These are phyloP conservation scores for Penicillium carneum DNA, from an alignment of 2,329 filamentous ascomycete species.

Conservation along the genomic window DNA sequence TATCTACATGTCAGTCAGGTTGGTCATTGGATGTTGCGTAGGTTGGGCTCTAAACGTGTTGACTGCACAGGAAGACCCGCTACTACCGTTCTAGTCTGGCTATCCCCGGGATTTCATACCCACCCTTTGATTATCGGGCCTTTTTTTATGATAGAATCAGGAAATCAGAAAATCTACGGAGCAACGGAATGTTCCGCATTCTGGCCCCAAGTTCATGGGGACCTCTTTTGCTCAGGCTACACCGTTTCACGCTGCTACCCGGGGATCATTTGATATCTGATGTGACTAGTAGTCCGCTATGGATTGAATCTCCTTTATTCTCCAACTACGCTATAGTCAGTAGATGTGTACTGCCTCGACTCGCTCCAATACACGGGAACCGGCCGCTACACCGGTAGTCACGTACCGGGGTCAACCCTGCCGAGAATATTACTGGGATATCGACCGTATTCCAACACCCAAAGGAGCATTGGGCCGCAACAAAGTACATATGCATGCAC, in stretches of 20 bases:
- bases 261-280: neutral
- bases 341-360: neutral
- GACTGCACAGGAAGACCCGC: conserved; percentile 17
- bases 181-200: neutral
- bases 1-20: neutral
- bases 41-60: conserved; percentile 2
- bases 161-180: conserved; percentile 7
- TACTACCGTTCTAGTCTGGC: neutral
- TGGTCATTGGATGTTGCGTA: neutral
- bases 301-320: neutral
- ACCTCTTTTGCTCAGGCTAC: conserved; percentile 2
- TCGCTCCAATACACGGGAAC: neutral
- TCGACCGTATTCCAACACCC: neutral
- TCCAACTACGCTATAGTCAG: neutral
- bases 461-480: neutral
- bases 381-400: neutral
- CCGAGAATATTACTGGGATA: neutral
- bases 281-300: neutral
- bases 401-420: no score
- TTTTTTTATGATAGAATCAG: neutral
- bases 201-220: neutral
- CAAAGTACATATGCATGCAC: no score
- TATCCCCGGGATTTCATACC: conserved; percentile 6
- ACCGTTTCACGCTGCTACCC: neutral
- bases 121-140: neutral